Evolutionary conservation across 2,329 filamentous ascomycete genomes (phyloP), one percentile per base, ranked within the genome.

Genomic region (Aspergillus brasiliensis): DNA sequence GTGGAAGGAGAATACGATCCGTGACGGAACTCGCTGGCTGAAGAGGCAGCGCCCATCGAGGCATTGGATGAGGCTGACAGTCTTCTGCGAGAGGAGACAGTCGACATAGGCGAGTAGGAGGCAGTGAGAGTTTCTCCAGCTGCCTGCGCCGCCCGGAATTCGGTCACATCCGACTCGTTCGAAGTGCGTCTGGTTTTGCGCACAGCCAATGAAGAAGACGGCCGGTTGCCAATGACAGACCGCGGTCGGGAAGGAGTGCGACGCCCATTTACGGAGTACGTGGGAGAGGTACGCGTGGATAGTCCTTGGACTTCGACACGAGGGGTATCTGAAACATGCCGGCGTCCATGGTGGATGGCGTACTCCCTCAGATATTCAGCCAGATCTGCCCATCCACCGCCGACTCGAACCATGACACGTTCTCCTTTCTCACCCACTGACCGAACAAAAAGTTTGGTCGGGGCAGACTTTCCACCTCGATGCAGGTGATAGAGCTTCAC

Each of bases 341-440:
- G 87, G n/a, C 91, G 88, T 46, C 91, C 91, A 73, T 99, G 95
- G 72, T 99, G 95, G 60, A 88, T 87, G 7, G 92, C 93, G 70
- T 97, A 99, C 74, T 97, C 92, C 67, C 92, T 90, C 44, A 99
- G 83, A 71, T 97, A 99, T 75, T 98, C 95, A 38, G 91, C 94
- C 19, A 99, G 81, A 75, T 99, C 95, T 13, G 93, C 92, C 95
- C 95, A 99, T n/a, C 95, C 95, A 60, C 95, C 95, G 11, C 95
- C 95, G 11, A 99, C 94, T 37, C 95, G 90, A 7, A 99, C 95
- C 95, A 99, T 98, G 62, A 98, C 92, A 54, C 95, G 88, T 75
- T 98, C 92, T 15, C 91, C 91, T 58, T 87, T 84, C 74, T 97
- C 92, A 52, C 95, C 95, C 2, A 99, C 93, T 1, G 92, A 88